phyloP scores from a whole-genome alignment of 2,329 filamentous ascomycete species.

The Zasmidium cellare region DNA sequence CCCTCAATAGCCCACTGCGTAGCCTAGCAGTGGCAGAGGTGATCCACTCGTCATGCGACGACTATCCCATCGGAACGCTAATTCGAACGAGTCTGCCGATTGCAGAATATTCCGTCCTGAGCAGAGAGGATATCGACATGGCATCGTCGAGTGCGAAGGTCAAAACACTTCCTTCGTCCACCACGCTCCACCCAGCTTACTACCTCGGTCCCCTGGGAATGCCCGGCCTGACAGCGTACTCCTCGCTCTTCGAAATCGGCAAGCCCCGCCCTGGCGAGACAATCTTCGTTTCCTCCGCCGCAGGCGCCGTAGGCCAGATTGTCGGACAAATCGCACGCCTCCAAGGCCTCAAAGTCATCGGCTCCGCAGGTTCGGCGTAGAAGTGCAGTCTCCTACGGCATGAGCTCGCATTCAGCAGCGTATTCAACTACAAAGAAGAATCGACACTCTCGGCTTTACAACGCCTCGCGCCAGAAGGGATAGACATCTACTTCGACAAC shows the following conservation, averaged over 20 bases:
- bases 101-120: conserved; percentile 61
- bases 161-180: conserved; percentile 65
- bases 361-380: conserved; percentile 74
- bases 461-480: conserved; percentile 71
- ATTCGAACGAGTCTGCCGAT: conserved; percentile 47
- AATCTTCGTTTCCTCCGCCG: conserved; percentile 78
- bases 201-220: conserved; percentile 79
- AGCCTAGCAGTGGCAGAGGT: conserved; percentile 68
- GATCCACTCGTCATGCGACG: conserved; percentile 64
- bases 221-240: conserved; percentile 75
- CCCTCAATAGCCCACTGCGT: conserved; percentile 62
- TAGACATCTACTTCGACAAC: conserved; percentile 84
- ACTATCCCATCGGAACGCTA: conserved; percentile 68
- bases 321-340: conserved; percentile 83
- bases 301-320: conserved; percentile 78
- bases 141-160: conserved; percentile 49
- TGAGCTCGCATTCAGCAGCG: conserved; percentile 69
- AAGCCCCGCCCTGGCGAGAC: conserved; percentile 75
- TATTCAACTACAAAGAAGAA: conserved; percentile 90
- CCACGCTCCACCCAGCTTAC: conserved; percentile 56
- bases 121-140: conserved; percentile 49
- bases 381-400: conserved; percentile 75
- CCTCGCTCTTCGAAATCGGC: conserved; percentile 72
- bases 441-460: conserved; percentile 65
- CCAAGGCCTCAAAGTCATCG: conserved; percentile 76